These are phyloP conservation scores for Rubus idaeus DNA, from an alignment of 306 rosid genomes.

Conservation along the genomic window DNA sequence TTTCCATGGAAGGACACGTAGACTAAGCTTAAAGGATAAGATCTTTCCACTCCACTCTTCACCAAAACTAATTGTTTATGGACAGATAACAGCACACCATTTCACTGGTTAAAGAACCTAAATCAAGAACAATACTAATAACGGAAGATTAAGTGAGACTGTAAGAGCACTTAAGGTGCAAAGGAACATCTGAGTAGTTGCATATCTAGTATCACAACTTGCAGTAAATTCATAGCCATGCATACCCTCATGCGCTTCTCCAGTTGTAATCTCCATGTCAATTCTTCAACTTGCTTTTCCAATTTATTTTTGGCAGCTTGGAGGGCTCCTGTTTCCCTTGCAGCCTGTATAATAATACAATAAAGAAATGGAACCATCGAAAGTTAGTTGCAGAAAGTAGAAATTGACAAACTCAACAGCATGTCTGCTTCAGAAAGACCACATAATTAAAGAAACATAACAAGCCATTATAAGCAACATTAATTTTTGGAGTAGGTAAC, in stretches of 20 bases:
- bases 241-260: constrained; percentile 95
- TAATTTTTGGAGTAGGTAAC: neutral
- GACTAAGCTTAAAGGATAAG: neutral
- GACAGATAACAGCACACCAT: neutral
- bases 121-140: neutral
- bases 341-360: constrained; percentile 59
- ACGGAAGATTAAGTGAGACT: neutral
- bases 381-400: neutral
- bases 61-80: neutral
- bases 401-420: neutral
- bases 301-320: constrained; percentile 99
- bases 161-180: neutral
- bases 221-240: constrained; percentile 8
- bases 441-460: neutral
- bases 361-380: constrained; percentile 1
- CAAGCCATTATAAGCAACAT: neutral
- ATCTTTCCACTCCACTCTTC: neutral
- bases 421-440: neutral
- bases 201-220: neutral
- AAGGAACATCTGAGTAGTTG: neutral
- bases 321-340: constrained; percentile 98
- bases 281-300: constrained; percentile 97
- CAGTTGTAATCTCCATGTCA: constrained; percentile 90
- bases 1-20: neutral
- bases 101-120: neutral